Percentiles rank a stretch among this genome's conserved stretches.
These are phyloP conservation scores for Nigrospora sphaerica DNA, from an alignment of 2,329 filamentous ascomycete species.

Conservation along the genomic window DNA sequence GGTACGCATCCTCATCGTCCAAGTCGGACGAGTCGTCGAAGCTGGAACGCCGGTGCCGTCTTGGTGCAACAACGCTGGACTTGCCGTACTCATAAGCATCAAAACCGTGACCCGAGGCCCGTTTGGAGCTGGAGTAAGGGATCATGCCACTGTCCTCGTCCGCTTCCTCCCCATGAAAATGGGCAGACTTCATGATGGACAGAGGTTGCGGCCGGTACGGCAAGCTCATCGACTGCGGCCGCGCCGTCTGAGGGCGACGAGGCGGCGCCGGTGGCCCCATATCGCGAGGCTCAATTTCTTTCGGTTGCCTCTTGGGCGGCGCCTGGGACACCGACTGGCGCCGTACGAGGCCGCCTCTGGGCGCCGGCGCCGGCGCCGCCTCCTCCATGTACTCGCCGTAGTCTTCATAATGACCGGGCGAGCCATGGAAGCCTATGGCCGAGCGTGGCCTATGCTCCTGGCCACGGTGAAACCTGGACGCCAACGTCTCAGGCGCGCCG, in stretches of 20 bases:
- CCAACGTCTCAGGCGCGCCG: slow-evolving; percentile 6
- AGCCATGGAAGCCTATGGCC: slow-evolving; percentile 29
- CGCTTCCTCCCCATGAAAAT: slow-evolving; percentile 14
- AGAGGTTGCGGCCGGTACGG: slow-evolving; percentile 21
- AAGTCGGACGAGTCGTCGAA: not conserved
- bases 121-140: not conserved
- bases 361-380: too few species aligned
- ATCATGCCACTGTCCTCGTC: not conserved
- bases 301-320: slow-evolving; percentile 23
- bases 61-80: not conserved
- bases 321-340: too few species aligned
- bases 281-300: slow-evolving; percentile 25
- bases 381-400: too few species aligned
- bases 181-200: slow-evolving; percentile 17
- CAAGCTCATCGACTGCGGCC: slow-evolving; percentile 15
- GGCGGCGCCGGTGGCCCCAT: slow-evolving; percentile 44
- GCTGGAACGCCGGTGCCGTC: not conserved
- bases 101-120: not conserved
- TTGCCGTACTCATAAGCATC: not conserved
- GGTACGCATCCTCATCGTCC: slow-evolving; percentile 4
- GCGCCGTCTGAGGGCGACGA: slow-evolving; percentile 18
- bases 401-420: not conserved
- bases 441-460: slow-evolving; percentile 24
- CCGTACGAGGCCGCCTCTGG: too few species aligned
- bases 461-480: slow-evolving; percentile 16